phyloP scores from a whole-genome alignment of 73 alveolate species.

The Tetrahymena thermophila region DNA sequence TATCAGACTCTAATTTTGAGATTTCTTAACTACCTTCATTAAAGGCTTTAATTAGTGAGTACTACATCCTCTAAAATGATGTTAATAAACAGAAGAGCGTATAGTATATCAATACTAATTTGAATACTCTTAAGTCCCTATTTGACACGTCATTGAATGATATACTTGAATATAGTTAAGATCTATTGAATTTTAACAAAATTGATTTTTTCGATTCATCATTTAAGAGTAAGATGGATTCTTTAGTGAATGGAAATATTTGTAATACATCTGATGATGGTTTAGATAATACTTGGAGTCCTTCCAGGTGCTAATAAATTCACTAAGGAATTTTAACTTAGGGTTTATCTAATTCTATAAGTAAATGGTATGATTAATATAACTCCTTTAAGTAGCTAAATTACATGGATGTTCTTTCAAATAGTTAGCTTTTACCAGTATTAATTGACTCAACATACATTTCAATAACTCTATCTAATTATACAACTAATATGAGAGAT shows the following conservation, averaged over 20 bases:
- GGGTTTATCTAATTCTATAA: background rate
- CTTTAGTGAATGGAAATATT: background rate
- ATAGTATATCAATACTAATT: background rate
- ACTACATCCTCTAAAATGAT: background rate
- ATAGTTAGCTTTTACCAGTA: background rate
- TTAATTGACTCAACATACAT: background rate
- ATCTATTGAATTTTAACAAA: background rate
- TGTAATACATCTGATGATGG: background rate
- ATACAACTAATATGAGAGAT: background rate
- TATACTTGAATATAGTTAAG: background rate
- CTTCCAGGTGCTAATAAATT: background rate
- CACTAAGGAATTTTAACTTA: background rate
- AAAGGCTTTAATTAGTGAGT: background rate
- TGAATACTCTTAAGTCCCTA: background rate
- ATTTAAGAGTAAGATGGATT: background rate
- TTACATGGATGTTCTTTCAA: background rate
- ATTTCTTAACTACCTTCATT: background rate
- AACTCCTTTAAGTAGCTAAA: background rate
- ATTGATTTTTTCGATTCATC: background rate
- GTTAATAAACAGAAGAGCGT: background rate
- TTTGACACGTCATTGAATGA: background rate
- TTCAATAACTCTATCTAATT: background rate
- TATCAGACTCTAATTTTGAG: background rate
- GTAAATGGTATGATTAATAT: background rate
- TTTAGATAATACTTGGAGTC: background rate